Evolutionary conservation across 2,329 filamentous ascomycete genomes (phyloP).

Genomic region (Monascus ruber): DNA sequence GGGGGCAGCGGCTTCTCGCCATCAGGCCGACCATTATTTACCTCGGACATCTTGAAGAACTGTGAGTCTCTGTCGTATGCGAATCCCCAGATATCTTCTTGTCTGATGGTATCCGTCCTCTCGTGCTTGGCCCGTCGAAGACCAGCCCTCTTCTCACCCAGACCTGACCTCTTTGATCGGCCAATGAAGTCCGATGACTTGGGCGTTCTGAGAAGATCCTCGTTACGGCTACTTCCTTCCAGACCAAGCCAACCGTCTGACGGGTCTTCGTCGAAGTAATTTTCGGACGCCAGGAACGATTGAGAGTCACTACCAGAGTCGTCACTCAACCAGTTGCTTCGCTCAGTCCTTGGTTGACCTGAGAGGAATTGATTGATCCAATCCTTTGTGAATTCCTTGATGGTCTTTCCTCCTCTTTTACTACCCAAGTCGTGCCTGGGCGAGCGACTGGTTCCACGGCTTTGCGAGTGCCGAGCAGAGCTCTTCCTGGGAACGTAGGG

Average conservation of each 20-base stretch:
- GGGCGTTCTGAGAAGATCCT: constrained; percentile 29
- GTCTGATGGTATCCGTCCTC: constrained; percentile 31
- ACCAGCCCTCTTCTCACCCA: constrained; percentile 8
- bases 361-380: constrained; percentile 79
- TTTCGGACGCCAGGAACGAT: constrained; percentile 40
- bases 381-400: constrained; percentile 60
- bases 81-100: constrained; percentile 36
- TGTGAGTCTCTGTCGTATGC: constrained; percentile 31
- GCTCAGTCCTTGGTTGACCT: constrained; percentile 57
- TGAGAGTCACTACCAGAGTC: constrained; percentile 62
- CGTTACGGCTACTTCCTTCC: constrained; percentile 26
- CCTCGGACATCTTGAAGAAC: constrained; percentile 22
- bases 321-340: constrained; percentile 76
- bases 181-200: constrained; percentile 26
- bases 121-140: constrained; percentile 24
- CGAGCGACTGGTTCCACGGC: constrained; percentile 15
- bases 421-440: constrained; percentile 13
- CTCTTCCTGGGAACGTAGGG: constrained; percentile 17
- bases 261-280: constrained; percentile 29
- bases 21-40: constrained; percentile 12
- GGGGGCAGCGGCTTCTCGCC: constrained; percentile 32
- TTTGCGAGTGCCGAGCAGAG: constrained; percentile 11
- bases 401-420: constrained; percentile 22
- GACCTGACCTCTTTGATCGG: constrained; percentile 9
- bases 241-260: constrained; percentile 35